Base-by-base conservation (phyloP, 192 early-diverging fungal species). In the Coemansia reversa region DNA sequence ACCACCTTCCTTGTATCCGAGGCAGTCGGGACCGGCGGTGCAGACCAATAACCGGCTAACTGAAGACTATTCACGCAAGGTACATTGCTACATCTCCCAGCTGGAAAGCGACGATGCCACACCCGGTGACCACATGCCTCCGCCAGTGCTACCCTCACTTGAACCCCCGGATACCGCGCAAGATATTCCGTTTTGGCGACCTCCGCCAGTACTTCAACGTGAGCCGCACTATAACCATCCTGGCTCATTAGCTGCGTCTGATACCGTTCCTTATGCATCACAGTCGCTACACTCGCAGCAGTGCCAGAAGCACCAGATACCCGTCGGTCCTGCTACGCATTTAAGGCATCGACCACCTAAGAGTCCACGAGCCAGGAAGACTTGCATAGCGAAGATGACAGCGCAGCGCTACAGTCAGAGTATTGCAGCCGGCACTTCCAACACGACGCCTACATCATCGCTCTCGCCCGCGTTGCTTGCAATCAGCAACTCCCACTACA, bases 111-210 rank as follows among this genome's bases (percentile, higher is more conserved):
- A 55, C 35, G 58, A 48, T 49, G 33, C 42, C 11, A 35, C 58
- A 7, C 42, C 67, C 16, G 35, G 49, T 4, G 69, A 70, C 29
- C 61, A 75, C 14, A 68, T 67, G 51, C 69, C 69, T 18, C 69
- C 78, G 23, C 69, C 69, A 8, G 57, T 75, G 33, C 52, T 74
- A 35, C 72, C 72, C 2, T 42, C 69, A 0, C 30, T 75, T 8
- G 58, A 57, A n/a, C 9, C 60, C 11, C 58, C 67, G 8, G 45
- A 24, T 19, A 12, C 51, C 5, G 51, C 55, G 7, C 59, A 65
- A 5, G 66, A 72, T 2, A 67, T 82, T 22, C 79, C 79, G 20
- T 82, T 82, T 57, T 82, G 79, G 79, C 74, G 79, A n/a, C 79
- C 79, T 5, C 79, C 79, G 33, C 68, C 58, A 3, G 79, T 82